Conservation (phyloP, 2,329 filamentous ascomycete species). For the Penicillium oxalicum region DNA sequence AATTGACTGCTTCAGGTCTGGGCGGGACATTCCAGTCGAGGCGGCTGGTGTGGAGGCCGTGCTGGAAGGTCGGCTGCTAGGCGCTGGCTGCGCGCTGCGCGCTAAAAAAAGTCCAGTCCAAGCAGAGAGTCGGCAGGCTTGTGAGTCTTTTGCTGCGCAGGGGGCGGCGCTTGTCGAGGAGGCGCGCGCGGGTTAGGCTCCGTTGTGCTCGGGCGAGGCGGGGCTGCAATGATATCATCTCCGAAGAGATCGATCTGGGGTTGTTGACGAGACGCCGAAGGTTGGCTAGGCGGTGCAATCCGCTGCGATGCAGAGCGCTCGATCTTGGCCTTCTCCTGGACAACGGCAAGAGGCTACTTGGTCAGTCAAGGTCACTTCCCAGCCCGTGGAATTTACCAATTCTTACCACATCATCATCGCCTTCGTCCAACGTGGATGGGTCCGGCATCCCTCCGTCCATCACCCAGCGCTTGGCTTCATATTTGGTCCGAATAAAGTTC, state of each 20-base stretch:
- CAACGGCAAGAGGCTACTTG: slow-evolving; percentile 56
- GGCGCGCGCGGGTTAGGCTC: slow-evolving; percentile 62
- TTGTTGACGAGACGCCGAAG: slow-evolving; percentile 39
- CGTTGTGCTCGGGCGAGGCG: slow-evolving; percentile 64
- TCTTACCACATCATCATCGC: slow-evolving; percentile 74
- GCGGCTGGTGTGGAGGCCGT: slow-evolving; percentile 59
- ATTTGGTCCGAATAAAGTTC: slow-evolving; percentile 99
- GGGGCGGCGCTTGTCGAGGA: slow-evolving; percentile 56
- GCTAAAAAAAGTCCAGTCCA: slow-evolving; percentile 89
- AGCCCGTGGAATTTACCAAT: slow-evolving; percentile 1
- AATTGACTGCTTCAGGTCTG: slow-evolving; percentile 95
- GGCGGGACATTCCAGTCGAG: slow-evolving; percentile 63
- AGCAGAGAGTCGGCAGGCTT: slow-evolving; percentile 80
- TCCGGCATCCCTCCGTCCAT: slow-evolving; percentile 96
- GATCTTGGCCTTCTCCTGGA: slow-evolving; percentile 65
- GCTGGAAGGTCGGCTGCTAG: slow-evolving; percentile 72
- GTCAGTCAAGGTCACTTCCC: slow-evolving; percentile 15
- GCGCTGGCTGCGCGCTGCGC: slow-evolving; percentile 60
- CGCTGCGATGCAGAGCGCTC: slow-evolving; percentile 54
- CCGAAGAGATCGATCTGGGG: slow-evolving; percentile 74
- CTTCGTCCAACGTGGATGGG: slow-evolving; percentile 80
- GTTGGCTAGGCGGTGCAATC: slow-evolving; percentile 41
- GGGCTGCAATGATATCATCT: slow-evolving; percentile 58
- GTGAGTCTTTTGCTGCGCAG: slow-evolving; percentile 47
- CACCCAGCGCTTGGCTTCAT: slow-evolving; percentile 98